phyloP scores from a whole-genome alignment of 768 basidiomycete genomes.

The Symmetrospora coprosmae region DNA sequence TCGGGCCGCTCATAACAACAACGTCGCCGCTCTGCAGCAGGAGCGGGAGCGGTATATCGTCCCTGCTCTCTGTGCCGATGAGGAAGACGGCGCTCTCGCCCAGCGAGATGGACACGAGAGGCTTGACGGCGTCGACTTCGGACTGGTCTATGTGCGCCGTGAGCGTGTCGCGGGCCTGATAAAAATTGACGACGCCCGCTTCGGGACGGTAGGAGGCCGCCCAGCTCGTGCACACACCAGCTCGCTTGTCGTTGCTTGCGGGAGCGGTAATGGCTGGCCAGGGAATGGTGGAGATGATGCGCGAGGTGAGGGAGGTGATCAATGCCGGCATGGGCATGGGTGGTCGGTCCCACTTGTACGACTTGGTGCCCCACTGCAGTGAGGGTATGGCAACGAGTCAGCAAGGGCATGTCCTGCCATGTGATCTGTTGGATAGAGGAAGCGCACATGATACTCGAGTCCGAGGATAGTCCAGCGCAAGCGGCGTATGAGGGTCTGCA shows the following conservation, averaged over 20 bases:
- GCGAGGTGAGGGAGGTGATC: slow-evolving; percentile 49
- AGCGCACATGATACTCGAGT: slow-evolving; percentile 58
- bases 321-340: slow-evolving; percentile 50
- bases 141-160: slow-evolving; percentile 98
- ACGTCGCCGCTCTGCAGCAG: slow-evolving; percentile 81
- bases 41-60: slow-evolving; percentile 61
- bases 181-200: slow-evolving; percentile 42
- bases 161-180: slow-evolving; percentile 54
- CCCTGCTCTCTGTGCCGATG: slow-evolving; percentile 67
- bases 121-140: slow-evolving; percentile 80
- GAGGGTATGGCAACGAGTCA: background rate
- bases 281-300: slow-evolving; percentile 50
- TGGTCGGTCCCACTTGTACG: slow-evolving; percentile 71
- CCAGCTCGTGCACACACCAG: slow-evolving; percentile 24
- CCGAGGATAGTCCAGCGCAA: slow-evolving; percentile 93
- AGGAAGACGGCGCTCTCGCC: slow-evolving; percentile 82
- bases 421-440: background rate
- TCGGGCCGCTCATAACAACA: slow-evolving; percentile 78
- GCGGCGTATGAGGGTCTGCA: slow-evolving; percentile 50
- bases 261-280: slow-evolving; percentile 52
- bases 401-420: background rate
- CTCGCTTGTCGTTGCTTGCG: slow-evolving; percentile 34
- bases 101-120: slow-evolving; percentile 82
- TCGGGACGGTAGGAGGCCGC: slow-evolving; percentile 70
- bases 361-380: slow-evolving; percentile 74